phyloP scores from a whole-genome alignment of 352 stramenopile genomes.

The Phytophthora macrochlamydospora region DNA sequence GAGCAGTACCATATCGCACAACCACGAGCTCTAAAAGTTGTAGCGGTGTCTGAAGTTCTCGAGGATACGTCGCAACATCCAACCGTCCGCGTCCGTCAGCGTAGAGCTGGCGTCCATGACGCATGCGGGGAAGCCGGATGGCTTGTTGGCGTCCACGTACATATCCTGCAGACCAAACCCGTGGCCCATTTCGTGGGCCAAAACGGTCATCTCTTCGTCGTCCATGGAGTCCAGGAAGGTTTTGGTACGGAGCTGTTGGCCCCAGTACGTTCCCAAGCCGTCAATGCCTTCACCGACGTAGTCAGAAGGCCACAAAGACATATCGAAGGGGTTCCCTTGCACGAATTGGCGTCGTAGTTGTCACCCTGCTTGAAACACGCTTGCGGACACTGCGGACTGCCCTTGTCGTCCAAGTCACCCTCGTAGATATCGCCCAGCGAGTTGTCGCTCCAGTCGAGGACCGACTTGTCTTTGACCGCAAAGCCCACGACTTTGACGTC shows the following conservation, averaged over 20 bases:
- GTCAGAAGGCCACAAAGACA: slow-evolving; percentile 29
- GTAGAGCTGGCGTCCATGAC: background rate
- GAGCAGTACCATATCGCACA: background rate
- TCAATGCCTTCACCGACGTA: slow-evolving; percentile 2
- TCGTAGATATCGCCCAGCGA: slow-evolving; percentile 29
- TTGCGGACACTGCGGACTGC: slow-evolving; percentile 25
- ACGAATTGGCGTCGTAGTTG: background rate
- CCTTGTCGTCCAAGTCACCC: slow-evolving; percentile 12
- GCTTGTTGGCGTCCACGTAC: background rate
- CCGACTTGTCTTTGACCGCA: background rate
- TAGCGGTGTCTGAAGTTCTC: background rate
- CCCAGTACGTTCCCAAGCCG: slow-evolving; percentile 4
- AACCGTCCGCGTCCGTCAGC: background rate
- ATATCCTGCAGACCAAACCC: background rate
- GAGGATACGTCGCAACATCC: slow-evolving; percentile 4
- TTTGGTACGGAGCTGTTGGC: background rate
- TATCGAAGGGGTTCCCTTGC: slow-evolving; percentile 31
- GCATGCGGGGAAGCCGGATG: background rate
- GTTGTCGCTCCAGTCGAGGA: slow-evolving; percentile 27
- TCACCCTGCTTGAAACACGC: slow-evolving; percentile 29
- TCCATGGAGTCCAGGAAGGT: slow-evolving; percentile 19
- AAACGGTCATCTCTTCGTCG: slow-evolving; percentile 10
- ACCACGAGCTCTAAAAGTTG: background rate
- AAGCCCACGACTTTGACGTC: background rate
- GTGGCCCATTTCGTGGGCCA: slow-evolving; percentile 15